A percentile compares a stretch with the other conserved stretches of the same genome.
Conservation (phyloP, 2,329 filamentous ascomycete species). For the Dactylellina parvicollis region DNA sequence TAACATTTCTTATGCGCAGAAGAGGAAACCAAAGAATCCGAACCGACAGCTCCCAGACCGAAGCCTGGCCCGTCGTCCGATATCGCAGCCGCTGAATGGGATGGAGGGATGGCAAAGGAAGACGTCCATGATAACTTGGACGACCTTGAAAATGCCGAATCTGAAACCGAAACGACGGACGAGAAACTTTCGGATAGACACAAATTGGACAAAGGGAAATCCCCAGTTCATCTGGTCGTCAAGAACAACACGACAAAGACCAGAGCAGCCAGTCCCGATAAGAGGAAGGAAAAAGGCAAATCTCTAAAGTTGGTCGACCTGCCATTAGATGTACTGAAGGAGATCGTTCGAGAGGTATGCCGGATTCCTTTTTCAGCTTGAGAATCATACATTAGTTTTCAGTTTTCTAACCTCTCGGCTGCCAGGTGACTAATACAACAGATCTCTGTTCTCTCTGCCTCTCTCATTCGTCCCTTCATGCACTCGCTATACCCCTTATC, state of each 20-base stretch:
- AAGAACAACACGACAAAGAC: constrained; percentile 22
- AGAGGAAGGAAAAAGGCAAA: constrained; percentile 56
- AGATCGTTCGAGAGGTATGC: constrained; percentile 79
- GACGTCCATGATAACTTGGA: constrained; percentile 50
- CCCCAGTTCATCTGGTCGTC: constrained; percentile 28
- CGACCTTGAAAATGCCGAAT: constrained; percentile 51
- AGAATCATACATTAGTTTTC: too few relatives aligned
- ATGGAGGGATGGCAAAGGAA: constrained; percentile 52
- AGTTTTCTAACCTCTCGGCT: constrained; percentile 17
- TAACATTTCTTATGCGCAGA: not conserved
- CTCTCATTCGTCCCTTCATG: constrained; percentile 80
- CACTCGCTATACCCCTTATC: constrained; percentile 78
- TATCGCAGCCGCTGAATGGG: constrained; percentile 51
- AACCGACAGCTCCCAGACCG: constrained; percentile 10
- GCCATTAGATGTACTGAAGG: constrained; percentile 78
- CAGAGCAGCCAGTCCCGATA: constrained; percentile 22
- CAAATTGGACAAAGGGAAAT: constrained; percentile 48
- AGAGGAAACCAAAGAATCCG: constrained; percentile 14
- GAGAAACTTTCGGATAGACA: constrained; percentile 23
- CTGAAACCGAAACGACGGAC: constrained; percentile 32
- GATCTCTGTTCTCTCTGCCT: constrained; percentile 81
- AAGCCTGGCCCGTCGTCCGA: constrained; percentile 52
- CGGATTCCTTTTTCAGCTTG: constrained; percentile 20
- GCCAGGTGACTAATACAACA: constrained; percentile 80
- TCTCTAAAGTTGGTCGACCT: constrained; percentile 76